phyloP scores from a whole-genome alignment of 768 basidiomycete species.

The Rhizopogon salebrosus region DNA sequence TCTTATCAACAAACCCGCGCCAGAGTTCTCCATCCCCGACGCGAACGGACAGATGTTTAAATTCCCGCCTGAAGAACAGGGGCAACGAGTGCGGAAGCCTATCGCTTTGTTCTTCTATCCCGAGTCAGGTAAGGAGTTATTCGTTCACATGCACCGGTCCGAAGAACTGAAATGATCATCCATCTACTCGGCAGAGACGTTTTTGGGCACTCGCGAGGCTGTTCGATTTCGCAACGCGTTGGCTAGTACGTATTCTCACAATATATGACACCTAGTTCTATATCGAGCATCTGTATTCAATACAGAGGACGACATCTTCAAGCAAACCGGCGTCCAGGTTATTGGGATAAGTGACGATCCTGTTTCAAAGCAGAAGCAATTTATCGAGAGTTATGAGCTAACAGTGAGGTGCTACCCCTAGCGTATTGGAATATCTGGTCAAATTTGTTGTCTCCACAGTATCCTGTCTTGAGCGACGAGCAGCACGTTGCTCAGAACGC shows the following conservation, averaged over 20 bases:
- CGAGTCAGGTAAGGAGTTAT: slow-evolving; percentile 43
- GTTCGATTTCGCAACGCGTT: slow-evolving; percentile 81
- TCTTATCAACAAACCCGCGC: slow-evolving; percentile 62
- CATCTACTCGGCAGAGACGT: slow-evolving; percentile 43
- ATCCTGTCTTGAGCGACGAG: slow-evolving; percentile 73
- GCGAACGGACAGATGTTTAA: slow-evolving; percentile 57
- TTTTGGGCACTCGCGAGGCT: slow-evolving; percentile 77
- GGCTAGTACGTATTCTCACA: slow-evolving; percentile 38
- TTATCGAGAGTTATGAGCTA: slow-evolving; percentile 66
- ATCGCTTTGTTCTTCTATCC: slow-evolving; percentile 79
- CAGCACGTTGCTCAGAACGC: slow-evolving; percentile 56
- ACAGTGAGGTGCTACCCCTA: slow-evolving; percentile 37
- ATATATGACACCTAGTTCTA: neutral
- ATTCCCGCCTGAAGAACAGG: slow-evolving; percentile 52
- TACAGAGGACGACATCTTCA: slow-evolving; percentile 61
- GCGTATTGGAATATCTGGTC: neutral
- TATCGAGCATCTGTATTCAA: neutral
- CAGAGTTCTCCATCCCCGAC: slow-evolving; percentile 59
- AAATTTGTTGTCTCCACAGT: slow-evolving; percentile 34
- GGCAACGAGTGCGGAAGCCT: slow-evolving; percentile 36
- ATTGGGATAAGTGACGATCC: slow-evolving; percentile 74
- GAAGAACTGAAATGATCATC: neutral
- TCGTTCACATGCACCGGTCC: slow-evolving; percentile 6
- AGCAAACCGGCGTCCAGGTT: slow-evolving; percentile 56
- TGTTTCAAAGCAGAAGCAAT: slow-evolving; percentile 66